A percentile compares a stretch with the other conserved stretches of the same genome.
These are phyloP conservation scores for Erodium moschatum DNA, from an alignment of 441 rosid genomes.

Conservation along the genomic window DNA sequence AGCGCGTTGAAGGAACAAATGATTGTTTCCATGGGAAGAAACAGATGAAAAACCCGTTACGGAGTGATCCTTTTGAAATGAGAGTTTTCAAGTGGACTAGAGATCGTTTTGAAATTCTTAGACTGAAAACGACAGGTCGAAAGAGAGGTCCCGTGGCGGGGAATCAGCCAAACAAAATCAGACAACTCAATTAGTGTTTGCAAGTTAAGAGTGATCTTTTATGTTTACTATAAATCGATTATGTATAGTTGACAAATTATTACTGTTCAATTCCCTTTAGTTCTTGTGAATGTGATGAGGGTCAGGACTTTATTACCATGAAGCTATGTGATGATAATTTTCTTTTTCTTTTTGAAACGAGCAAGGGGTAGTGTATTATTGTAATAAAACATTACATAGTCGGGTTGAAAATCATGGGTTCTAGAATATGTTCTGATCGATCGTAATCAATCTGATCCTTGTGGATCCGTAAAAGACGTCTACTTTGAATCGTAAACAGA, in stretches of 20 bases:
- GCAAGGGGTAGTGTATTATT: too few relatives aligned
- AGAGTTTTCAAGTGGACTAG: background rate
- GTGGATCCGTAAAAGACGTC: too few relatives aligned
- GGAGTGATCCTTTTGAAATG: too few relatives aligned
- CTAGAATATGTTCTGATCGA: too few relatives aligned
- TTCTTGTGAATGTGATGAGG: constrained; percentile 61
- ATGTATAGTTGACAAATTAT: background rate
- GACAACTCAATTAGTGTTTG: too few relatives aligned
- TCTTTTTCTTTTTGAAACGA: too few relatives aligned
- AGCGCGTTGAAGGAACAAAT: background rate
- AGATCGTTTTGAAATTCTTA: background rate
- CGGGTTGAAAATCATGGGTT: too few relatives aligned
- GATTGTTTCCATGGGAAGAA: constrained; percentile 14
- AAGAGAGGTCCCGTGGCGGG: background rate
- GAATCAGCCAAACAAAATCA: background rate
- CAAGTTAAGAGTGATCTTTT: too few relatives aligned
- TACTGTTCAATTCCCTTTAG: background rate
- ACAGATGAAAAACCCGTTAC: background rate
- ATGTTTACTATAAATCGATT: too few relatives aligned
- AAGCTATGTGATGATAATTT: constrained; percentile 83
- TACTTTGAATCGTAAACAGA: too few relatives aligned
- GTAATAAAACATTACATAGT: too few relatives aligned
- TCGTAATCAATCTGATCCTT: too few relatives aligned
- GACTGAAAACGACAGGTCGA: background rate
- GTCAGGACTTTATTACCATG: constrained; percentile 69